These are phyloP conservation scores for Ambrosia artemisiifolia DNA, from an alignment of 129 eudicot genomes.

Conservation along the genomic window DNA sequence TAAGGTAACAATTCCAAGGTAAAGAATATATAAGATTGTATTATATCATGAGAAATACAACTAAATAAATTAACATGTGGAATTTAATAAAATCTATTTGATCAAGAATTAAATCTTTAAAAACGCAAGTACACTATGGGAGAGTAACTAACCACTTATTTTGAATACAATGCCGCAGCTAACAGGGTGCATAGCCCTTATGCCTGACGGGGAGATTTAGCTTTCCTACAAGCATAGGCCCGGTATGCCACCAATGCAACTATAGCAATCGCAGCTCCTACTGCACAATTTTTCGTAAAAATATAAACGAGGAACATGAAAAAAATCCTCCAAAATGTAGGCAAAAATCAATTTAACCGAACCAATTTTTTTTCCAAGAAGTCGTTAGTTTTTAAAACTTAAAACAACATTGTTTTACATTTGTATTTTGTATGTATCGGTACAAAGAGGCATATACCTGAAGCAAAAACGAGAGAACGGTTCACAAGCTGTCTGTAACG, in stretches of 20 bases:
- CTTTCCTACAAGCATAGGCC: slow-evolving; percentile 61
- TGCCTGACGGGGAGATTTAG: slow-evolving; percentile 44
- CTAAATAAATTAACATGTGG: background rate
- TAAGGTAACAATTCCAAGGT: background rate
- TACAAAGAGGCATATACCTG: slow-evolving; percentile 50
- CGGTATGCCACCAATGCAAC: slow-evolving; percentile 73
- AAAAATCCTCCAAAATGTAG: background rate
- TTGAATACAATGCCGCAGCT: slow-evolving; percentile 8
- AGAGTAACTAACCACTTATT: slow-evolving; percentile 21
- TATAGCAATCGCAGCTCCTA: slow-evolving; percentile 70
- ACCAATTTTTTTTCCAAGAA: background rate
- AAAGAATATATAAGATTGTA: background rate
- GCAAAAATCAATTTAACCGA: background rate
- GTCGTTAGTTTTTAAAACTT: background rate
- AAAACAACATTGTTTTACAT: background rate
- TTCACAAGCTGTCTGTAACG: slow-evolving; percentile 57
- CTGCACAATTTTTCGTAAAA: slow-evolving; percentile 43
- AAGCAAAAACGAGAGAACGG: slow-evolving; percentile 53
- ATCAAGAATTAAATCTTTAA: slow-evolving; percentile 13
- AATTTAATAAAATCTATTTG: background rate
- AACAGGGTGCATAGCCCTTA: slow-evolving; percentile 15
- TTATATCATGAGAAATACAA: background rate
- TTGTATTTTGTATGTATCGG: background rate
- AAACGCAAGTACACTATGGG: slow-evolving; percentile 4
- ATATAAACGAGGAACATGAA: slow-evolving; percentile 1